Percentiles rank a stretch among this genome's conserved stretches.
Conservation (phyloP, 129 eudicot genomes). For the Centaurea solstitialis region DNA sequence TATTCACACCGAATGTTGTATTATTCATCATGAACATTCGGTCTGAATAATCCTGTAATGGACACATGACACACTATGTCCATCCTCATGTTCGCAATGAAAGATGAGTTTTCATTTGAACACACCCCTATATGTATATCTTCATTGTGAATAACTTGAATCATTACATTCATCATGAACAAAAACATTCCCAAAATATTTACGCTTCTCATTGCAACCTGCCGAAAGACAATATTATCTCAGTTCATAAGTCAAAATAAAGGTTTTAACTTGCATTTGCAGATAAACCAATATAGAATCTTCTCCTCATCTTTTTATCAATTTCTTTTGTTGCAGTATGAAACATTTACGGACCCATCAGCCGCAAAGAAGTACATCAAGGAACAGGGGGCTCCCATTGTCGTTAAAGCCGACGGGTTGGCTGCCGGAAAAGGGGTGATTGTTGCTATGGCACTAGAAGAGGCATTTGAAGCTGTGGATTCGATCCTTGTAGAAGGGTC, state of each 20-base stretch:
- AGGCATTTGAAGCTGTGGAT: slow-evolving; percentile 89
- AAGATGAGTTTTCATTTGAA: too few species aligned
- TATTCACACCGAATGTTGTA: too few species aligned
- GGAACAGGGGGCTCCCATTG: slow-evolving; percentile 89
- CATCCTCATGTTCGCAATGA: too few species aligned
- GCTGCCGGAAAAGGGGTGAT: slow-evolving; percentile 98
- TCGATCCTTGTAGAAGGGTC: slow-evolving; percentile 66
- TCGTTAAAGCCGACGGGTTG: slow-evolving; percentile 84
- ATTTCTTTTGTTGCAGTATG: slow-evolving; percentile 50
- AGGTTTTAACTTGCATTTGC: not conserved
- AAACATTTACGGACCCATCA: slow-evolving; percentile 69
- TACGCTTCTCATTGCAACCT: too few species aligned
- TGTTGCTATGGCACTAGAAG: slow-evolving; percentile 76
- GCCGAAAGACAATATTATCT: too few species aligned
- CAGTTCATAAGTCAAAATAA: too few species aligned
- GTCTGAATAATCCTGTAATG: too few species aligned
- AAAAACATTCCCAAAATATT: not conserved
- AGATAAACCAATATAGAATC: not conserved
- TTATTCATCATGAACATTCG: too few species aligned
- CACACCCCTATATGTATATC: too few species aligned
- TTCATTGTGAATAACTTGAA: too few species aligned
- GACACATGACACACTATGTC: too few species aligned
- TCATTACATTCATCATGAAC: too few species aligned
- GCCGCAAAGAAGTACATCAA: slow-evolving; percentile 72
- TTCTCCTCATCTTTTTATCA: not conserved